phyloP scores from a whole-genome alignment of 2,329 filamentous ascomycete species.

The Pseudocercospora ulei region DNA sequence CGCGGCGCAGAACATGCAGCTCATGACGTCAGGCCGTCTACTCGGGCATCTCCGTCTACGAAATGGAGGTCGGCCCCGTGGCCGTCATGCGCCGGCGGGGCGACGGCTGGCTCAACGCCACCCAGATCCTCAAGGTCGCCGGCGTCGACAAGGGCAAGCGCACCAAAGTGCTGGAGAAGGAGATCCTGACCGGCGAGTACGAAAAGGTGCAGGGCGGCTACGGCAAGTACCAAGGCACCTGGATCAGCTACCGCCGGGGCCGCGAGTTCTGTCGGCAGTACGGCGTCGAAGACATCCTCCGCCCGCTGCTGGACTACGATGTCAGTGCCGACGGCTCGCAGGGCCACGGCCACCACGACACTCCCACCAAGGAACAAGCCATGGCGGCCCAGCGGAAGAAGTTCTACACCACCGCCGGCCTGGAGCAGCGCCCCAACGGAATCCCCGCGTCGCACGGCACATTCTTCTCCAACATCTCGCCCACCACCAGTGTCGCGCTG shows the following conservation, averaged over 20 bases:
- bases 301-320: conserved; percentile 68
- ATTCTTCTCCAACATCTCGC: conserved; percentile 95
- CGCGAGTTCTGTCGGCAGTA: conserved; percentile 79
- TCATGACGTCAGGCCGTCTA: conserved; percentile 59
- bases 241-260: conserved; percentile 89
- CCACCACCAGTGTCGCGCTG: conserved; percentile 82
- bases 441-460: conserved; percentile 56
- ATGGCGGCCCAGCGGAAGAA: conserved; percentile 89
- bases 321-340: conserved; percentile 63
- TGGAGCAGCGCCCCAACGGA: conserved; percentile 46
- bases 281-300: conserved; percentile 64
- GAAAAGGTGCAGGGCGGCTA: conserved; percentile 98
- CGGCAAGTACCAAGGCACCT: conserved; percentile 97
- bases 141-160: conserved; percentile 95
- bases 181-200: conserved; percentile 90
- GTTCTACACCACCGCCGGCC: conserved; percentile 66
- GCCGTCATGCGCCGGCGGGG: conserved; percentile 92
- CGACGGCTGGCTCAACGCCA: conserved; percentile 95
- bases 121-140: conserved; percentile 94
- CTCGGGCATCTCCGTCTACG: conserved; percentile 91
- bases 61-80: conserved; percentile 91
- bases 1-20: conserved; percentile 6
- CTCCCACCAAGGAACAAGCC: conserved; percentile 95
- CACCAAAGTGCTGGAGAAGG: conserved; percentile 95
- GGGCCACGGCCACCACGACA: conserved; percentile 70